These are phyloP conservation scores for Tolypocladium paradoxum DNA, from an alignment of 2,329 filamentous ascomycete genomes.

Conservation along the genomic window DNA sequence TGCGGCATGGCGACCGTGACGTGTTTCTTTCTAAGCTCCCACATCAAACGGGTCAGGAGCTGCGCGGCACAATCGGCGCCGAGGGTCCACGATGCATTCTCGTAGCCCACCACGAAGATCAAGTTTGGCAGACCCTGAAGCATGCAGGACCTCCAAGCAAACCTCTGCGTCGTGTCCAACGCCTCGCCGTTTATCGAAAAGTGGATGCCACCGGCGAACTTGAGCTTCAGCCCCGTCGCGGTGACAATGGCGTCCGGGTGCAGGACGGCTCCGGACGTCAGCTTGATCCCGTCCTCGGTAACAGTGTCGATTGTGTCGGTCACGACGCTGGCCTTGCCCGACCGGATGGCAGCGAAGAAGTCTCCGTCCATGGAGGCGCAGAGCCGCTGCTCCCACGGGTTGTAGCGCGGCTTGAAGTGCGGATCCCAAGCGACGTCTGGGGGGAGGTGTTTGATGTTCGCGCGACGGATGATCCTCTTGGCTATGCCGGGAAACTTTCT, in stretches of 20 bases:
- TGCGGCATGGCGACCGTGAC: constrained; percentile 32
- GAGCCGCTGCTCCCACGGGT: constrained; percentile 58
- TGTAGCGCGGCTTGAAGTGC: constrained; percentile 43
- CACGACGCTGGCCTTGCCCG: constrained; percentile 27
- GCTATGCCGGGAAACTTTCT: constrained; percentile 34
- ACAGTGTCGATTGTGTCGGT: constrained; percentile 36
- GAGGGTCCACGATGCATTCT: constrained; percentile 50
- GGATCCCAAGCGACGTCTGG: constrained; percentile 34
- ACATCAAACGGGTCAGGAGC: constrained; percentile 38
- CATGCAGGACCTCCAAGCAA: constrained; percentile 51
- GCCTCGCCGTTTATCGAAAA: constrained; percentile 39
- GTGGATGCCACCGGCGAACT: constrained; percentile 40
- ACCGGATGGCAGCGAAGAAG: constrained; percentile 30
- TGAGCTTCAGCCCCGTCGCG: constrained; percentile 50
- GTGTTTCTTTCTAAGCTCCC: constrained; percentile 33
- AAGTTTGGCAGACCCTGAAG: constrained; percentile 52
- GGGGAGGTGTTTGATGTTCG: constrained; percentile 36
- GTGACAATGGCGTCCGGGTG: constrained; percentile 53
- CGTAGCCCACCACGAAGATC: constrained; percentile 48
- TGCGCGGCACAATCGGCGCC: constrained; percentile 43
- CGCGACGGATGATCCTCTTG: constrained; percentile 28
- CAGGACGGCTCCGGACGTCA: constrained; percentile 32
- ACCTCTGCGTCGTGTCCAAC: constrained; percentile 31
- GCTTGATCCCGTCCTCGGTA: constrained; percentile 30
- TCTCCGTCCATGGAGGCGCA: constrained; percentile 43